Evolutionary conservation across 805 yeast genomes (phyloP).

Genomic region (Yarrowia sp.): DNA sequence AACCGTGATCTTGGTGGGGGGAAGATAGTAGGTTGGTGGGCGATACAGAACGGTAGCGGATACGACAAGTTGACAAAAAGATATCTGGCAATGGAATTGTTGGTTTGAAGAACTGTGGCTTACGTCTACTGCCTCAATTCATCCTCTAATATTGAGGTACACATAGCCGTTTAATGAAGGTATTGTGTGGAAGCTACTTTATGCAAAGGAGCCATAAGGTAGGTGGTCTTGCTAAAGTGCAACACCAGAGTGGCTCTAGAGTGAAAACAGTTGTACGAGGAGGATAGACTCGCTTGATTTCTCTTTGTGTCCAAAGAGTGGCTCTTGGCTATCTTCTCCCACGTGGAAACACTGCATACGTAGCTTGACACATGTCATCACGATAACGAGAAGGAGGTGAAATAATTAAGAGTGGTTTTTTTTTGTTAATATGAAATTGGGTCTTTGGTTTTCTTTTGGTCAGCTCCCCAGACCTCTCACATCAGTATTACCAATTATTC

Average conservation of each 20-base stretch:
- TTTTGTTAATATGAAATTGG: too few relatives aligned
- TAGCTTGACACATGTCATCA: too few relatives aligned
- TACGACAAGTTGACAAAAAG: too few relatives aligned
- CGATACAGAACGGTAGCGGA: too few relatives aligned
- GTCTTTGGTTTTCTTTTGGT: too few relatives aligned
- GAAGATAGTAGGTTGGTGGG: too few relatives aligned
- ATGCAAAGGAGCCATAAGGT: constrained; percentile 4
- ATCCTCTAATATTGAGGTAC: constrained; percentile 8
- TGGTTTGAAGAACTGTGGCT: background rate
- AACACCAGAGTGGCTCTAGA: background rate
- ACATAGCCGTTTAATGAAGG: constrained; percentile 10
- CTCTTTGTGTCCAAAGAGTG: constrained; percentile 11
- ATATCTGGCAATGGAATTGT: too few relatives aligned
- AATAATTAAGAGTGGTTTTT: too few relatives aligned
- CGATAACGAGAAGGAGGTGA: too few relatives aligned
- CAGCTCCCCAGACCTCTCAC: too few relatives aligned
- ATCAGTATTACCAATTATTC: too few relatives aligned
- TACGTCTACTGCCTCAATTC: background rate
- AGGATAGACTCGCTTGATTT: background rate
- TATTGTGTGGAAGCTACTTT: background rate
- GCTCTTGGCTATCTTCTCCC: constrained; percentile 7
- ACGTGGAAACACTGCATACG: constrained; percentile 9
- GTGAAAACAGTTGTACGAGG: background rate
- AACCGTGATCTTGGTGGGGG: background rate
- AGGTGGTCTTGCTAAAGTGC: background rate